A percentile compares a stretch with the other conserved stretches of the same genome.
These are phyloP conservation scores for Calonectria multiphialidica DNA, from an alignment of 2,329 filamentous ascomycete species.

Conservation along the genomic window DNA sequence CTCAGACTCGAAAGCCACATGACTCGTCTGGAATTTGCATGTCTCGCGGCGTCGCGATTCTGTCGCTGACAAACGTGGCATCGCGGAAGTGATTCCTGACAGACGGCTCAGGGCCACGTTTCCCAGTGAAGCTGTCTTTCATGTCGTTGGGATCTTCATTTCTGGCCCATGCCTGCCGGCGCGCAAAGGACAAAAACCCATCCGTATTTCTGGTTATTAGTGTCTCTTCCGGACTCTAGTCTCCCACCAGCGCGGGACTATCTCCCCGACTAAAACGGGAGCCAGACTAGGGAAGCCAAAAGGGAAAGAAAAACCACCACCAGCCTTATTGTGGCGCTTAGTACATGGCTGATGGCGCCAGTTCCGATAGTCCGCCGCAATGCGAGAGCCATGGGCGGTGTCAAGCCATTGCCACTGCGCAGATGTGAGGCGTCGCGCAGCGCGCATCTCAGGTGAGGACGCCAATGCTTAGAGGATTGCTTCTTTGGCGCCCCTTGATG, in stretches of 20 bases:
- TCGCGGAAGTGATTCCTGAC: background rate
- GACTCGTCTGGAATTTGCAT: conserved; percentile 18
- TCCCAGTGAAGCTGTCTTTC: background rate
- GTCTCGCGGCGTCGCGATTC: background rate
- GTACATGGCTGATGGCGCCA: background rate
- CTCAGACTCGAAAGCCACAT: background rate
- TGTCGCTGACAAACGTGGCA: background rate
- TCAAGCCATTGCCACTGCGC: background rate
- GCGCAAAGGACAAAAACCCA: background rate
- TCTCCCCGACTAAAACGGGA: background rate
- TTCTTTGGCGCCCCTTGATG: background rate
- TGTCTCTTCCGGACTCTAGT: background rate
- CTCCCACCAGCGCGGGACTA: background rate
- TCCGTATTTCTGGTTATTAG: background rate
- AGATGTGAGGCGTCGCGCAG: background rate
- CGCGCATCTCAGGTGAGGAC: background rate
- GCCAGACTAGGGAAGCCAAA: background rate
- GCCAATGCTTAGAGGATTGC: background rate
- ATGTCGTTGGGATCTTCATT: background rate
- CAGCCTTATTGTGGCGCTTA: background rate
- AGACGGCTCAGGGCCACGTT: background rate
- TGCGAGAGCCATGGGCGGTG: background rate
- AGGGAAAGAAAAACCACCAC: background rate
- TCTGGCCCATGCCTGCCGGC: conserved; percentile 1
- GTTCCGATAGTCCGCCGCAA: background rate